Base-by-base conservation (phyloP, 2,329 filamentous ascomycete species). In the Fonsecaea nubica region DNA sequence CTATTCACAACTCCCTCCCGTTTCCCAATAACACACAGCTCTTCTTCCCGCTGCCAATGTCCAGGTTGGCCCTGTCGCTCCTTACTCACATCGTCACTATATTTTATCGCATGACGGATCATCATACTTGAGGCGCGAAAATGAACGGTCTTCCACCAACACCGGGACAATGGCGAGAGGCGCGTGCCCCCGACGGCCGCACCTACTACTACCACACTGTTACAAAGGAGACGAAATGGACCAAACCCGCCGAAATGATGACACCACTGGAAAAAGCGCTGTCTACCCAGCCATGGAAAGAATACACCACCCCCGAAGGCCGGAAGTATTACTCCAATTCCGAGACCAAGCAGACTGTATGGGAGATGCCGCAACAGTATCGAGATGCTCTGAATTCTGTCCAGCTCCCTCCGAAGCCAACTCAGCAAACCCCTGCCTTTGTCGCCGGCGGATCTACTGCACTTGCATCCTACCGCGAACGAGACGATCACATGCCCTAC, bases 291-390 rank as follows among this genome's bases (percentile, higher is more conserved):
- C 91, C 92, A 70, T 99, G 93, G 93, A 95, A 94, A 75, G 92
- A 97, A 79, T 95, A 96, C 76, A 92, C 90, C 32, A 89, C 92
- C 25, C 89, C 93, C 69, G 91, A 92, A 70, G 95, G 94, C 55
- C 89, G 90, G 74, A 92, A 94, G 76, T 99, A 99, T 80, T 99
- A 93, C 91, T 94, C 93, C 79, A 95, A 99, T 78, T 91, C 89
- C 38, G 90, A 96, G 79, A 93, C 92, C 53, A 93, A 94, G 80
- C 87, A 93, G 81, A 98, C 93, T 77, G 92, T 91, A 36, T 99
- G 95, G 95, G 90, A 93, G 75, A 93, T 97, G 86, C 95, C 95
- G 63, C 91, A 92, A 63, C 87, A 82, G 69, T 93, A 93, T 80
- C 92, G 91, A 76, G 85, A 85, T 73, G 91, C 92, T 67, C 82